These are phyloP conservation scores for Malus hybrid DNA, from an alignment of 331 rosid species.

Conservation along the genomic window DNA sequence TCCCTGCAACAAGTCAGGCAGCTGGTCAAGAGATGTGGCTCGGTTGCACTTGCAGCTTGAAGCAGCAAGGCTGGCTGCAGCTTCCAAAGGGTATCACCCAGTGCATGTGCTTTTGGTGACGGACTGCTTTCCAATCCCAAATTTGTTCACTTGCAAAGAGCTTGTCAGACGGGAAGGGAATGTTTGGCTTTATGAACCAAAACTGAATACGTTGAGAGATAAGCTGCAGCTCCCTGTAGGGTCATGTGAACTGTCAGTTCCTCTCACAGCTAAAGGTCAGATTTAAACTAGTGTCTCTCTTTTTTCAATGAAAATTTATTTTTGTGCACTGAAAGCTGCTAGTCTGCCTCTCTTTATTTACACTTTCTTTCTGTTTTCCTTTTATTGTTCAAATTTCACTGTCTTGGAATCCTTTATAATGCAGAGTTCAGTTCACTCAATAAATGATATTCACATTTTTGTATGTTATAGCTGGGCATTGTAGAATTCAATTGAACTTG, in stretches of 20 bases:
- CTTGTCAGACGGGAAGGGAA: constrained; percentile 17
- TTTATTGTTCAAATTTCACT: background rate
- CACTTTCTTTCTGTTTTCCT: background rate
- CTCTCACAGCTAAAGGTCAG: constrained; percentile 79
- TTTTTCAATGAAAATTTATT: background rate
- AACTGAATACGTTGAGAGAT: constrained; percentile 51
- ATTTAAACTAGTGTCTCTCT: background rate
- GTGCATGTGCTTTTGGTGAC: too few species aligned
- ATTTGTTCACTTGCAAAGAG: too few species aligned
- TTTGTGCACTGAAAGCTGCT: background rate
- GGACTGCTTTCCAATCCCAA: too few species aligned
- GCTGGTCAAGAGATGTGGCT: constrained; percentile 81
- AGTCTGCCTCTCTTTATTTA: background rate
- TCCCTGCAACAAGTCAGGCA: constrained; percentile 64
- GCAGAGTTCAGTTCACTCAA: background rate
- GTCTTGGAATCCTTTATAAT: background rate
- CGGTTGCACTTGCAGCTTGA: constrained; percentile 89
- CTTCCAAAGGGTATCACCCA: too few species aligned
- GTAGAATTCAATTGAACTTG: background rate
- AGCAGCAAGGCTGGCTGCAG: constrained; percentile 72
- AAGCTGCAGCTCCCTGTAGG: constrained; percentile 74
- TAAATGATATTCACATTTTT: background rate
- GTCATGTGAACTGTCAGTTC: constrained; percentile 80
- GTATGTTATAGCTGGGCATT: background rate
- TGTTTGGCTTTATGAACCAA: constrained; percentile 67